Conservation (phyloP, 345 rosid genomes). For the Eucalyptus decipiens region DNA sequence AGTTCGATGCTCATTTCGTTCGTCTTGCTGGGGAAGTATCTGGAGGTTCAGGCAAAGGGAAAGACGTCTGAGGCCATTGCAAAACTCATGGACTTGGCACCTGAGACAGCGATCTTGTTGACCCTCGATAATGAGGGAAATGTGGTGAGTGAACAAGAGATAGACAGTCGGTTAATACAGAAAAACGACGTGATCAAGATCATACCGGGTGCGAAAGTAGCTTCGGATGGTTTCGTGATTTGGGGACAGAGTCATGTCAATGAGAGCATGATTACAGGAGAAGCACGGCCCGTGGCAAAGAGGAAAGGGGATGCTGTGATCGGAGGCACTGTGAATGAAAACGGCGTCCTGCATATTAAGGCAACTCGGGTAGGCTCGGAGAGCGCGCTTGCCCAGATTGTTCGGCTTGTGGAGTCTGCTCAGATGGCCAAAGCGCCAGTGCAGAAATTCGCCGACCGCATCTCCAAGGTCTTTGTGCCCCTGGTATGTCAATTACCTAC, state of each 20-base stretch:
- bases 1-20: slow-evolving; percentile 95
- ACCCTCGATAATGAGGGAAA: slow-evolving; percentile 47
- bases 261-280: slow-evolving; percentile 50
- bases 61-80: slow-evolving; percentile 93
- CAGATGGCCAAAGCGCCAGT: slow-evolving; percentile 98
- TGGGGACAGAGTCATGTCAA: slow-evolving; percentile 51
- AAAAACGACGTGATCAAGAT: slow-evolving; percentile 71
- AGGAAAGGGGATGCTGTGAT: slow-evolving; percentile 65
- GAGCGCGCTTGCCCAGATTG: slow-evolving; percentile 90
- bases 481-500: slow-evolving; percentile 23
- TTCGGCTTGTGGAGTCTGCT: slow-evolving; percentile 88
- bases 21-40: slow-evolving; percentile 82
- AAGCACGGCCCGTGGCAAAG: slow-evolving; percentile 25
- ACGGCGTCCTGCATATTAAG: slow-evolving; percentile 68
- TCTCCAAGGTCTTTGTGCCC: slow-evolving; percentile 84
- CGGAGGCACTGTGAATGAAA: slow-evolving; percentile 89
- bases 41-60: slow-evolving; percentile 82
- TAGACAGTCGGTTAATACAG: slow-evolving; percentile 74
- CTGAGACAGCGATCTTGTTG: slow-evolving; percentile 61
- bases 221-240: slow-evolving; percentile 32
- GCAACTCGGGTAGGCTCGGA: slow-evolving; percentile 91
- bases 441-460: slow-evolving; percentile 89
- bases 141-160: slow-evolving; percentile 61
- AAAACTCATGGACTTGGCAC: slow-evolving; percentile 84
- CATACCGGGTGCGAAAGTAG: slow-evolving; percentile 34